Evolutionary conservation across 2,329 filamentous ascomycete genomes (phyloP).

Genomic region (Pyrenophora tritici-repentis): DNA sequence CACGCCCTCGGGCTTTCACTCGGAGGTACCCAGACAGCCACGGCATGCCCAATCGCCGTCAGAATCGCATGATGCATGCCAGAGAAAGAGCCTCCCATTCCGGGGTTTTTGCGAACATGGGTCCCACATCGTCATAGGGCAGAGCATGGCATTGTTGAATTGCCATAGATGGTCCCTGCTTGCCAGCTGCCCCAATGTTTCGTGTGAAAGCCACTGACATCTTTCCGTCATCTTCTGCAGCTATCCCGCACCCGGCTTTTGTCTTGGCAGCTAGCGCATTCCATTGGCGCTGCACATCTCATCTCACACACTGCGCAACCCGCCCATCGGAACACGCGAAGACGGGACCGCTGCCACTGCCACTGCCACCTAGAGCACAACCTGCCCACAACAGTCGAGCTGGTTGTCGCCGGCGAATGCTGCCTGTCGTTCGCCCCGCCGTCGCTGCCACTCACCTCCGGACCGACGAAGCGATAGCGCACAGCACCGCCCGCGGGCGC

Average conservation of each 20-base stretch:
- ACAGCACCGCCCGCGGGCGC: slow-evolving; percentile 12
- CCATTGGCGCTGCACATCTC: slow-evolving; percentile 16
- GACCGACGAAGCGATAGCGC: slow-evolving; percentile 14
- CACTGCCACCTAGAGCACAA: not conserved
- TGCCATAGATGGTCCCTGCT: slow-evolving; percentile 12
- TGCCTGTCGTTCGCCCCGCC: not conserved
- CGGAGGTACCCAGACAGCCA: slow-evolving; percentile 1
- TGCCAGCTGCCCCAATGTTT: slow-evolving; percentile 2
- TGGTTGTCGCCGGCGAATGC: not conserved
- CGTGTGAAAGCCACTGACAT: slow-evolving; percentile 14
- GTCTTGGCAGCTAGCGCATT: slow-evolving; percentile 20
- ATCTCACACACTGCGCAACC: slow-evolving; percentile 13
- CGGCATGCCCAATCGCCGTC: slow-evolving; percentile 4
- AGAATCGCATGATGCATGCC: slow-evolving; percentile 2
- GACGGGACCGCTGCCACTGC: too few species aligned
- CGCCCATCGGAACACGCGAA: not conserved
- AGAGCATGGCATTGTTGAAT: slow-evolving; percentile 12
- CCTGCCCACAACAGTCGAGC: not conserved
- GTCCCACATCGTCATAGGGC: slow-evolving; percentile 9
- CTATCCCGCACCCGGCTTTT: slow-evolving; percentile 16
- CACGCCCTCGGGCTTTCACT: not conserved
- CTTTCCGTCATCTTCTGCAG: slow-evolving; percentile 12
- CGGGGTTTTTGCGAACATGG: slow-evolving; percentile 9
- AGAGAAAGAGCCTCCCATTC: not conserved
- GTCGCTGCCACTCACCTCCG: slow-evolving; percentile 8